These are phyloP conservation scores for Saccharomyces mikatae DNA, from an alignment of 805 yeast species.

Conservation along the genomic window DNA sequence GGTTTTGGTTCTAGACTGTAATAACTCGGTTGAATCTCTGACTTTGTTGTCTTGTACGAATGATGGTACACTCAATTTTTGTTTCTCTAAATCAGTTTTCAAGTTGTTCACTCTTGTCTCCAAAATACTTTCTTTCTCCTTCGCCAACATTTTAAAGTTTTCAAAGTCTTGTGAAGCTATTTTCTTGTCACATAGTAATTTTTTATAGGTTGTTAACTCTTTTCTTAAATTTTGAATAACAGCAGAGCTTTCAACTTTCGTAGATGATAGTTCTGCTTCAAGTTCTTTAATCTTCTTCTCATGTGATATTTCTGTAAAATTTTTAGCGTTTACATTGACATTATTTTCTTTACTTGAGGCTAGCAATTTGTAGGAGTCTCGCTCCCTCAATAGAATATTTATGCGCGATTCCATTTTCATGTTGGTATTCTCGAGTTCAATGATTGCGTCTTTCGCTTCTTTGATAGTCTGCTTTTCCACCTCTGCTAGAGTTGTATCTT, in stretches of 20 bases:
- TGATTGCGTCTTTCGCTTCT: constrained; percentile 57
- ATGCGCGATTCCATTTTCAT: constrained; percentile 41
- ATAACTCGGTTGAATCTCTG: background rate
- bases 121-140: background rate
- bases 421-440: constrained; percentile 49
- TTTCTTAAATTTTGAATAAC: constrained; percentile 43
- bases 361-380: constrained; percentile 50
- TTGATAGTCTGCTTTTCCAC: constrained; percentile 39
- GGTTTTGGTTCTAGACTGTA: background rate
- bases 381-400: constrained; percentile 49
- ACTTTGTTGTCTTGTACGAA: background rate
- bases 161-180: background rate
- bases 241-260: constrained; percentile 49
- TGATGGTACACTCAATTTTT: constrained; percentile 34
- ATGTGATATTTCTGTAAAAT: background rate
- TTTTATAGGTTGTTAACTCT: background rate
- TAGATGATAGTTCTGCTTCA: constrained; percentile 30
- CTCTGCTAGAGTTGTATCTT: constrained; percentile 9
- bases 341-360: background rate
- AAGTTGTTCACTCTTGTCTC: constrained; percentile 12
- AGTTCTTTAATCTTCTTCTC: background rate
- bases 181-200: background rate
- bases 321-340: background rate
- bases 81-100: constrained; percentile 43
- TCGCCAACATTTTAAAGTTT: background rate